These are phyloP conservation scores for Tricholomella constricta DNA, from an alignment of 768 basidiomycete species.

Conservation along the genomic window DNA sequence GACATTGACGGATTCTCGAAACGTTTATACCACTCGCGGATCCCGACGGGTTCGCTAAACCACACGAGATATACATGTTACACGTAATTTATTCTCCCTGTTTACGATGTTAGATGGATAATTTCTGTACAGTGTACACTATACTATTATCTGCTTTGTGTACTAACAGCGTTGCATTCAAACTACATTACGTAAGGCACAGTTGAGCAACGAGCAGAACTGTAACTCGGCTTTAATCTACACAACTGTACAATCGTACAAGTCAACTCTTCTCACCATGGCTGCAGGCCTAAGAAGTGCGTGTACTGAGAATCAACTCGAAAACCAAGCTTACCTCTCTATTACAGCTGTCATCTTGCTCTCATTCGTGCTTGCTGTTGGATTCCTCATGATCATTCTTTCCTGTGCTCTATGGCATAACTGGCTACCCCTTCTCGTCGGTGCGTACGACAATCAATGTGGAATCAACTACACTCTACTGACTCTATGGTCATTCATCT, in stretches of 20 bases:
- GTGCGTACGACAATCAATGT: constrained; percentile 48
- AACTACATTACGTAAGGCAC: constrained; percentile 6
- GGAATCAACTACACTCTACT: neutral
- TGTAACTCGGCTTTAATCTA: no score
- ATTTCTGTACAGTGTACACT: neutral
- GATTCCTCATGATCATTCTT: constrained; percentile 97
- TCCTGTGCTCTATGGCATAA: constrained; percentile 95
- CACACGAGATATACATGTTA: neutral
- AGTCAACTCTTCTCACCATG: constrained; percentile 35
- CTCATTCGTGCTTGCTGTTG: constrained; percentile 95
- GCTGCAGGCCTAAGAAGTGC: constrained; percentile 73
- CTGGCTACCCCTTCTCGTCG: constrained; percentile 96
- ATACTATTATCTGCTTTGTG: no score
- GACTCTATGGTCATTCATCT: neutral
- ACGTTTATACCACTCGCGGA: constrained; percentile 38
- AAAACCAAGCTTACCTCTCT: neutral
- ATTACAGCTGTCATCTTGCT: constrained; percentile 88
- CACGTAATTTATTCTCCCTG: constrained; percentile 10
- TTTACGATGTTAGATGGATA: neutral
- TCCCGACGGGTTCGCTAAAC: constrained; percentile 32
- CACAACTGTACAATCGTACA: neutral
- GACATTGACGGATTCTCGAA: constrained; percentile 46
- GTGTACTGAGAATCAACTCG: constrained; percentile 20
- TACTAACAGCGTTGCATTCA: neutral
- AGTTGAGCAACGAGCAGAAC: neutral